Percentiles rank a stretch among this genome's conserved stretches.
Conservation (phyloP, 805 yeast species). For the Wickerhamiella kazuoi region DNA sequence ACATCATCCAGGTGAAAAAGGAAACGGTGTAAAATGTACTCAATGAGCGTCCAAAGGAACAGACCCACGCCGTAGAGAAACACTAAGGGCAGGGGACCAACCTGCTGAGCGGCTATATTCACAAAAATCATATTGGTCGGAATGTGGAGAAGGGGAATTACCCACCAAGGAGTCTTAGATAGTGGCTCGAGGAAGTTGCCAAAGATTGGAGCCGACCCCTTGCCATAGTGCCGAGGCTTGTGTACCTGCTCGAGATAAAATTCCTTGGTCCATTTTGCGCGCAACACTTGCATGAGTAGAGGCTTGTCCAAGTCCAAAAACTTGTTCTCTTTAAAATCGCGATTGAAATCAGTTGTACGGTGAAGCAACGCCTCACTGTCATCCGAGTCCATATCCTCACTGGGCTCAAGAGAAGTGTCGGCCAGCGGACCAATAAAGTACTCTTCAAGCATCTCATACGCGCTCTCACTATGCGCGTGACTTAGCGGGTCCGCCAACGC, state of each 20-base stretch:
- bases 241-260: slow-evolving; percentile 93
- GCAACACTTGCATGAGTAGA: slow-evolving; percentile 59
- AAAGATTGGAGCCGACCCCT: slow-evolving; percentile 89
- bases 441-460: slow-evolving; percentile 74
- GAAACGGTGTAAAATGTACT: slow-evolving; percentile 76
- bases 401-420: slow-evolving; percentile 35
- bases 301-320: slow-evolving; percentile 78
- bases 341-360: slow-evolving; percentile 58
- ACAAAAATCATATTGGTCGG: slow-evolving; percentile 58
- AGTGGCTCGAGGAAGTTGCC: slow-evolving; percentile 91
- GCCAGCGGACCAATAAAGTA: slow-evolving; percentile 56
- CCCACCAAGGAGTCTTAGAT: slow-evolving; percentile 86
- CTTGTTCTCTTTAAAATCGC: slow-evolving; percentile 58
- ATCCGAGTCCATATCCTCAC: slow-evolving; percentile 27
- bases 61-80: slow-evolving; percentile 62
- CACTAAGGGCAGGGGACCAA: slow-evolving; percentile 27
- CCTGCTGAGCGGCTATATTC: slow-evolving; percentile 38
- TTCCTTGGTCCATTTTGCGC: slow-evolving; percentile 61
- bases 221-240: slow-evolving; percentile 94
- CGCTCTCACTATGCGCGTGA: slow-evolving; percentile 70
- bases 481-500: slow-evolving; percentile 55
- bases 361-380: slow-evolving; percentile 33
- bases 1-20: slow-evolving; percentile 79
- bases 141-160: slow-evolving; percentile 73
- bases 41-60: slow-evolving; percentile 83